A percentile compares a stretch with the other conserved stretches of the same genome.
These are phyloP conservation scores for Ammopiptanthus mongolicus DNA, from an alignment of 306 rosid genomes.

Conservation along the genomic window DNA sequence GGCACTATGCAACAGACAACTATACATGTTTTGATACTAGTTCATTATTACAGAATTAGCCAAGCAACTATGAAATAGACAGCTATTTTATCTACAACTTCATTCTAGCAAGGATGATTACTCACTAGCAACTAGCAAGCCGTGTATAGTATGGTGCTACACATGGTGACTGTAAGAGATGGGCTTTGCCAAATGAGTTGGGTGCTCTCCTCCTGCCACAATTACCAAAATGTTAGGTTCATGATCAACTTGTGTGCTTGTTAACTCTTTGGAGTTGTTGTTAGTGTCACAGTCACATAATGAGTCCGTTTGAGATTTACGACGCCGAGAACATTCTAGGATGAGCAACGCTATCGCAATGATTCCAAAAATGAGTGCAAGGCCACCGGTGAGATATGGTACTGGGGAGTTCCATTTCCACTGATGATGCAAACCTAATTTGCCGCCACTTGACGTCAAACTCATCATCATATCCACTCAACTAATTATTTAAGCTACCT, in stretches of 20 bases:
- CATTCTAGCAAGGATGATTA: background rate
- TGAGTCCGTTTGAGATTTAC: background rate
- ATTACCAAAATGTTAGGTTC: constrained; percentile 25
- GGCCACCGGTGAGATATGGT: constrained; percentile 24
- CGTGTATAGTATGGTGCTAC: background rate
- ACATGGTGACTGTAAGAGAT: background rate
- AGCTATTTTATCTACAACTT: too few species aligned
- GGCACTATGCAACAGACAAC: too few species aligned
- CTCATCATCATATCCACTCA: constrained; percentile 1
- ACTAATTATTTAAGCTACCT: background rate
- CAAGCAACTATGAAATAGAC: too few species aligned
- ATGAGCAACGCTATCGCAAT: constrained; percentile 7
- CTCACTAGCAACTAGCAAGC: background rate
- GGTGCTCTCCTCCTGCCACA: constrained; percentile 23
- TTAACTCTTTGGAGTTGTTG: background rate
- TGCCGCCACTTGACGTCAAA: background rate
- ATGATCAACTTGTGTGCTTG: background rate
- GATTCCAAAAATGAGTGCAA: constrained; percentile 19
- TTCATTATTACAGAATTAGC: too few species aligned
- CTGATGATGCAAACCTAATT: background rate
- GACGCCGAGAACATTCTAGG: constrained; percentile 12
- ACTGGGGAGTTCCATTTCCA: constrained; percentile 29
- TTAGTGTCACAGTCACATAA: background rate
- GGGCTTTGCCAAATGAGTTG: constrained; percentile 30
- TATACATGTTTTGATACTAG: too few species aligned